Base-by-base conservation (phyloP, 495 filamentous ascomycete genomes). In the Neurospora tetrasperma region DNA sequence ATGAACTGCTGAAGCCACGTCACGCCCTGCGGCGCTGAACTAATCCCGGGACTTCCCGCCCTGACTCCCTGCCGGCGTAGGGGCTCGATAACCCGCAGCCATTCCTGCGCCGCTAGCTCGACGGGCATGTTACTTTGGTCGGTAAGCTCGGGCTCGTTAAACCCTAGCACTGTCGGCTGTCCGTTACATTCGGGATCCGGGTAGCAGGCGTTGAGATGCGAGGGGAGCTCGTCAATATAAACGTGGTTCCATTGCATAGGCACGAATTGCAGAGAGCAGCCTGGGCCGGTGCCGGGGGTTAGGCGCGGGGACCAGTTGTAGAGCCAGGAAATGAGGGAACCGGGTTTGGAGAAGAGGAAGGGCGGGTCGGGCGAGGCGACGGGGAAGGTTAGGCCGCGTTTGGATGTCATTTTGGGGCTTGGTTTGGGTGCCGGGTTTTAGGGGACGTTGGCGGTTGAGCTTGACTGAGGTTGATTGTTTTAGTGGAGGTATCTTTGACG, bases 171-270 rank as follows among this genome's bases (percentile, higher is more conserved):
- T 0, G 75, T 70, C 0, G 69, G 20, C 1, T 46, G 71, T 10
- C 46, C 43, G 10, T 42, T 70, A 3, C 70, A 59, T 14, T 71
- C 3, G 5, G 14, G 2, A 5, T 66, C 54, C 0, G 54, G 54
- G 14, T 35, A 66, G 54, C 54, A 66, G 8, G 27, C 23, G 10
- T 69, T 20, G 2, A 20, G 2, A 71, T 73, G 74, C 5, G 69
- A 39, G 18, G 75, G 35, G 20, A 78, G 73, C 0, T 12, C 46
- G 46, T 76, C 73, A 23, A 75, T 75, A 69, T 75, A 73, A 41
- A 78, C 76, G 75, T 78, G 76, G 71, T 78, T 78, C 76, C 76
- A 78, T 54, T 78, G 76, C 76, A 78, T 78, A 6, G 76, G 76
- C 0, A 78, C 69, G 35, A 78, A 78, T 39, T 73, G 75, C 2